These are phyloP conservation scores for Fusarium chlamydosporum DNA, from an alignment of 2,329 filamentous ascomycete genomes.

Conservation along the genomic window DNA sequence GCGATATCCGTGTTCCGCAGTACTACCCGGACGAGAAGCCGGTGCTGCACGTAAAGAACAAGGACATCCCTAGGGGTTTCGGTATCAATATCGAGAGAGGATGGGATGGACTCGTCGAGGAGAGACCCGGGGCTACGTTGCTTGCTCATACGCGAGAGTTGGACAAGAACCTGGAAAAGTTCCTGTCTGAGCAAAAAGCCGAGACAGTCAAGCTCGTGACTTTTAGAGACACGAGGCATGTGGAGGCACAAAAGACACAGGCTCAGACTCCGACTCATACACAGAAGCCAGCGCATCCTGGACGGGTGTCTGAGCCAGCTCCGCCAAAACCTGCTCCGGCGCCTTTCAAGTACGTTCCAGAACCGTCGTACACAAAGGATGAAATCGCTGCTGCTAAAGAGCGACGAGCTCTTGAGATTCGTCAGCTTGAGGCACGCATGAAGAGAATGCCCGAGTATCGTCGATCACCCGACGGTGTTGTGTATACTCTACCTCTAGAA, in stretches of 20 bases:
- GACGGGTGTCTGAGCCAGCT: slow-evolving; percentile 27
- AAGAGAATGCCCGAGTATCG: slow-evolving; percentile 75
- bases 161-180: slow-evolving; percentile 78
- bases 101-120: slow-evolving; percentile 74
- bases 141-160: slow-evolving; percentile 77
- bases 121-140: slow-evolving; percentile 70
- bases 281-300: slow-evolving; percentile 14
- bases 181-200: slow-evolving; percentile 77
- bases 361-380: slow-evolving; percentile 68
- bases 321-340: slow-evolving; percentile 37
- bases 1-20: slow-evolving; percentile 74
- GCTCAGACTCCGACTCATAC: slow-evolving; percentile 13
- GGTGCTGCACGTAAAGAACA: slow-evolving; percentile 74
- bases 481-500: slow-evolving; percentile 79
- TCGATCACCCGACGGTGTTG: slow-evolving; percentile 77
- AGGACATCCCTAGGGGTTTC: slow-evolving; percentile 78
- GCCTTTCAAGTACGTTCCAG: slow-evolving; percentile 56
- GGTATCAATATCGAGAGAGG: slow-evolving; percentile 82
- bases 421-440: slow-evolving; percentile 82
- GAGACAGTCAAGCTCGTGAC: slow-evolving; percentile 79
- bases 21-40: slow-evolving; percentile 73
- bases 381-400: slow-evolving; percentile 74
- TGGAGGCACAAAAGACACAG: slow-evolving; percentile 50
- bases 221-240: slow-evolving; percentile 69
- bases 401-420: slow-evolving; percentile 74